Evolutionary conservation across 345 rosid species (phyloP), one percentile per base, ranked within the genome.

Genomic region (Mercurialis annua): DNA sequence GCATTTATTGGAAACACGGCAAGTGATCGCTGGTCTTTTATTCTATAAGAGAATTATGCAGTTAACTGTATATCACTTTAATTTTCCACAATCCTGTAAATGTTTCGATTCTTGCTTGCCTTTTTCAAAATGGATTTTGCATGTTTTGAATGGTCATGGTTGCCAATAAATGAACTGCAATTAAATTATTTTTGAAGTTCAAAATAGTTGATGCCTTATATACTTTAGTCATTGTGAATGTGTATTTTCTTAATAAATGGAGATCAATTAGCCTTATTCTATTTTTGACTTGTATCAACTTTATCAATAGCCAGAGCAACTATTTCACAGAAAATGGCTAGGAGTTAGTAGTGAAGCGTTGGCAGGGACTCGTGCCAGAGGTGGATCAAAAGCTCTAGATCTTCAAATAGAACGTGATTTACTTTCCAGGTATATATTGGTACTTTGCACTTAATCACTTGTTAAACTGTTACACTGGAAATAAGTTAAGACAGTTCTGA

Each of bases 1-100:
- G 88, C 98, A 67, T 92, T 90, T 71, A 83, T 92, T 56, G 96
- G 96, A 65, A 92, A 92, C 84, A 92, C 98, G 79, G 98, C 80
- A 79, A 49, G 81, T 74, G 59, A 55, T 50, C 42, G 12, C n/a
- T 14, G 33, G 60, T 65, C 62, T 71, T 60, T 55, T 46, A 6
- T 38, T 7, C 40, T 47, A 44, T 40, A 14, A 2, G 24, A 64
- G 40, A 18, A 5, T 31, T 16, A 50, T 46, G 30, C 51, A 14
- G 31, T 59, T 23, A 31, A 17, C 40, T 44, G 20, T 29, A 2
- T 68, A 18, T 34, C 47, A 31, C 30, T 31, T 17, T 49, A 40
- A 36, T 62, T 50, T 64, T 10, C 16, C 16, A 48, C 15, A n/a
- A 14, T 29, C 38, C 4, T 52, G 24, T 10, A 52, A 52, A 62